Evolutionary conservation across 768 basidiomycete species (phyloP).

Genomic region (Amanita subjunquillea): DNA sequence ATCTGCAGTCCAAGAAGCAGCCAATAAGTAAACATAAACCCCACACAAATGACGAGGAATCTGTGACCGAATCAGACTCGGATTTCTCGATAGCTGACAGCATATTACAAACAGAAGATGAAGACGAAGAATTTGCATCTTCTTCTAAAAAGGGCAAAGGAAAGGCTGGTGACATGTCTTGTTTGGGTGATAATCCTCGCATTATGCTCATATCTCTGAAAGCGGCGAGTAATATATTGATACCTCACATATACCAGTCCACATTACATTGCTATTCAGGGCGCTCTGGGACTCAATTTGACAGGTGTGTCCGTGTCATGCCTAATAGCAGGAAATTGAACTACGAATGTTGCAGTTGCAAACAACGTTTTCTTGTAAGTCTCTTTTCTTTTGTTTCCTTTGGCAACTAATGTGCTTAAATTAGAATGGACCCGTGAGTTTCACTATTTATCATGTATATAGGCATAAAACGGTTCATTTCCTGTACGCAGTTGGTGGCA

Average conservation of each 20-base stretch:
- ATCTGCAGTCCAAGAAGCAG: not conserved
- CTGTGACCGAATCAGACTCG: constrained; percentile 3
- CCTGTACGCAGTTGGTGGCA: constrained; percentile 64
- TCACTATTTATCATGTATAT: not conserved
- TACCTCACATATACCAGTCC: not conserved
- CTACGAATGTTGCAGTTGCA: constrained; percentile 34
- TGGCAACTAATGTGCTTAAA: constrained; percentile 1
- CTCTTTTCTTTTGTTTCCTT: not conserved
- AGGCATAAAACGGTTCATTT: not conserved
- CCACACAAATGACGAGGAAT: constrained; percentile 16
- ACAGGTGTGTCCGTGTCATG: constrained; percentile 31
- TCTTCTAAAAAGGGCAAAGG: constrained; percentile 21
- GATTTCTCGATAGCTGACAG: constrained; percentile 10
- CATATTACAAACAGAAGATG: constrained; percentile 20
- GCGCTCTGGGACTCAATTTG: constrained; percentile 79
- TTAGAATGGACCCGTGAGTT: constrained; percentile 77
- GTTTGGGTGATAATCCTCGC: constrained; percentile 41
- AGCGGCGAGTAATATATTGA: constrained; percentile 27
- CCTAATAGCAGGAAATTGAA: not conserved
- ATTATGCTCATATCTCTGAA: constrained; percentile 87
- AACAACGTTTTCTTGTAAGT: constrained; percentile 78
- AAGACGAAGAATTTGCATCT: constrained; percentile 16
- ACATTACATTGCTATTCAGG: constrained; percentile 22
- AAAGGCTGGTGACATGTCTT: constrained; percentile 19
- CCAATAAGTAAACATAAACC: not conserved